Base-by-base conservation (phyloP, 768 basidiomycete species). In the Punctularia strigosozonata region DNA sequence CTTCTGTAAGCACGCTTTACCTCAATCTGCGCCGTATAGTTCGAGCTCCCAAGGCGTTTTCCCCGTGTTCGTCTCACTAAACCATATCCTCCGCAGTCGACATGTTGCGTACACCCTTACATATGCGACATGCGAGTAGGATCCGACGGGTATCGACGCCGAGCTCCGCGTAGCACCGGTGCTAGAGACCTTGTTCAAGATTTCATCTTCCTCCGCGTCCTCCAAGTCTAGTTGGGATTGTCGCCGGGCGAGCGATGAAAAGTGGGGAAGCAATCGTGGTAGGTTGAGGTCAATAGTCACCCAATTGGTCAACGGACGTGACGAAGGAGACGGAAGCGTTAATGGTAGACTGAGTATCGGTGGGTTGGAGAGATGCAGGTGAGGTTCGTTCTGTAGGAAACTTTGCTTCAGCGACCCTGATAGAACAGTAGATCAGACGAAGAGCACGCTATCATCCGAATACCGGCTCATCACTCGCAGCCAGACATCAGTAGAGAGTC, bases 81-180 rank as follows among this genome's bases (percentile, higher is more conserved):
- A 73, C 84, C 85, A 88, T 21, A 88, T 73, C 51, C 85, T 65
- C 44, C 80, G 64, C 47, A 88, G 57, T 25, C 84, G 71, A 58
- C 85, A 88, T 25, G 71, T 83, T 17, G 83, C 82, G 52, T 85
- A 80, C 32, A 88, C 69, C 53, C 77, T 80, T 47, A 87, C 63
- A 49, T 75, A 81, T n/a, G 74, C 68, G 33, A 80, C 65, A 61
- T 81, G 73, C 0, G 79, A 73, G 52, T 75, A 82, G 34, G 59
- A 58, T 35, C 73, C 73, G 43, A 58, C 62, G 17, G 83, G 82
- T 30, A 64, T 50, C 54, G 45, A 46, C 38, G 37, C 46, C 40
- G 43, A 46, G 25, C 34, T 48, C 43, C 43, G 36, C n/a, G n/a
- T n/a, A n/a, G n/a, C 43, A 35, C 51, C 47, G 23, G 21, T 25